phyloP scores from a whole-genome alignment of 2,329 filamentous ascomycete genomes.

The Diplodia sapinea region DNA sequence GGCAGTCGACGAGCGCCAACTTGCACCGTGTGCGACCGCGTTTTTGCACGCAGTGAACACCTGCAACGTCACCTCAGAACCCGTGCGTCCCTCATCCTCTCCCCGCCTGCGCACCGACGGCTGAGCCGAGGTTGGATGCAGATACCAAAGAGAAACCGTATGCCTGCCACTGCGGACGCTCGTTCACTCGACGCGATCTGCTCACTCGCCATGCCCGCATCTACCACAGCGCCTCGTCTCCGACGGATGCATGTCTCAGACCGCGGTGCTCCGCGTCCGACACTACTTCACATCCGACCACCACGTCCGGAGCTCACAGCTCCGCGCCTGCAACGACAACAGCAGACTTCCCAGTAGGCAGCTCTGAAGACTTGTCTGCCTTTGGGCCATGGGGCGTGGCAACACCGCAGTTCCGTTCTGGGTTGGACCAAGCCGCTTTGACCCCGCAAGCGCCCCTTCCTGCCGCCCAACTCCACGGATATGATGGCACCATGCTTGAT shows the following conservation, averaged over 20 bases:
- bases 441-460: slow-evolving; percentile 4
- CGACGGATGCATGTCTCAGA: not conserved
- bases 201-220: slow-evolving; percentile 20
- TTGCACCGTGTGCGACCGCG: slow-evolving; percentile 12
- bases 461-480: not conserved
- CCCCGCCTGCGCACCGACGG: slow-evolving; percentile 32
- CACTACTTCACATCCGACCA: not conserved
- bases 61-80: slow-evolving; percentile 25
- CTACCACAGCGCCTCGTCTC: slow-evolving; percentile 35
- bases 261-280: slow-evolving; percentile 13
- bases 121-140: slow-evolving; percentile 31
- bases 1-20: slow-evolving; percentile 12
- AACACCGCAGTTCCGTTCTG: not conserved
- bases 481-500: slow-evolving; percentile 10
- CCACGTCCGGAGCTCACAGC: not conserved
- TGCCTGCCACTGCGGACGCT: slow-evolving; percentile 10
- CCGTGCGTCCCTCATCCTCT: slow-evolving; percentile 36
- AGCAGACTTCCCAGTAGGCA: not conserved
- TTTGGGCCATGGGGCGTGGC: not conserved
- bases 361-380: not conserved
- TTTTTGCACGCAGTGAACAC: slow-evolving; percentile 18
- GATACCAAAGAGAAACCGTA: slow-evolving; percentile 27
- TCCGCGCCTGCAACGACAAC: not conserved
- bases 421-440: not conserved
- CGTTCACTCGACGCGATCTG: slow-evolving; percentile 14